Evolutionary conservation across 306 rosid genomes (phyloP).

Genomic region (Pueraria montana): DNA sequence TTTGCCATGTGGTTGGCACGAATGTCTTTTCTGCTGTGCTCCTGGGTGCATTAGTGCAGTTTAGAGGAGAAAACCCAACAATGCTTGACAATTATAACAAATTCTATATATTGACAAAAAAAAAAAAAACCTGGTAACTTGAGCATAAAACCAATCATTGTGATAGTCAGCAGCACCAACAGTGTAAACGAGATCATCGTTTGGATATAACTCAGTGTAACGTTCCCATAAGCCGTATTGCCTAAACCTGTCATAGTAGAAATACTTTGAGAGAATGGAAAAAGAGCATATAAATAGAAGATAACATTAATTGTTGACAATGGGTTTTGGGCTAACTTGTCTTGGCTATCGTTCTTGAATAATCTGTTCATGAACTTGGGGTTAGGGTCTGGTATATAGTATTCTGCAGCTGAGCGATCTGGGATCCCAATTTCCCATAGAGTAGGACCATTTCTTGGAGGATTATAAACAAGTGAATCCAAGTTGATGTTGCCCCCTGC

Average conservation of each 20-base stretch:
- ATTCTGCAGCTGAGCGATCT: conserved; percentile 81
- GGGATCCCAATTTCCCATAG: conserved; percentile 94
- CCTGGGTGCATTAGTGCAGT: conserved; percentile 46
- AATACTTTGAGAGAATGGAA: not conserved
- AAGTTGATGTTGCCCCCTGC: conserved; percentile 58
- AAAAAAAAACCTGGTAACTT: conserved; percentile 56
- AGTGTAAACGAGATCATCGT: conserved; percentile 58
- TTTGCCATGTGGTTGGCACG: conserved; percentile 75
- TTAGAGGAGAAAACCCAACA: not conserved
- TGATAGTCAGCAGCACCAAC: conserved; percentile 45
- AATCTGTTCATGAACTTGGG: conserved; percentile 60
- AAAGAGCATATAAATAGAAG: not conserved
- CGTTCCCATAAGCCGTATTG: conserved; percentile 82
- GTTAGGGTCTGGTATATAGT: conserved; percentile 65
- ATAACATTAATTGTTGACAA: not conserved
- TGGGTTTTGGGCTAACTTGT: conserved; percentile 54
- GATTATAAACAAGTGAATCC: conserved; percentile 54
- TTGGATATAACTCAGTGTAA: conserved; percentile 62
- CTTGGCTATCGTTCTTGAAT: not conserved
- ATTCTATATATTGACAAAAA: not conserved
- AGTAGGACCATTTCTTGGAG: conserved; percentile 88
- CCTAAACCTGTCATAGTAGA: conserved; percentile 56
- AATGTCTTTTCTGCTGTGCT: conserved; percentile 37
- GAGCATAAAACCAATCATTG: conserved; percentile 75
- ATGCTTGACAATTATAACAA: not conserved